Evolutionary conservation across 345 rosid genomes (phyloP), one percentile per base, ranked within the genome.

Genomic region (Gossypium arboreum): DNA sequence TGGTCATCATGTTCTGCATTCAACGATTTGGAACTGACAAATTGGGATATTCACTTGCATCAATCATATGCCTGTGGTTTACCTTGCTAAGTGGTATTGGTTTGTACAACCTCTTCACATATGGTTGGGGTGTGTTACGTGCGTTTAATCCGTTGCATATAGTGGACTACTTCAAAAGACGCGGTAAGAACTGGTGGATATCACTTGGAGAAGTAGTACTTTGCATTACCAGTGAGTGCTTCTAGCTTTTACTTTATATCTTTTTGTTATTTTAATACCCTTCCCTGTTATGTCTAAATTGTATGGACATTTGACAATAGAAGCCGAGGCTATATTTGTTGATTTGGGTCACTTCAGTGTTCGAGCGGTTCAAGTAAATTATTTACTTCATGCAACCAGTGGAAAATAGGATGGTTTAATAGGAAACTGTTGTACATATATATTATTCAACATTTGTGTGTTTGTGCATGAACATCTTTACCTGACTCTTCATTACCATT

Each of bases 241-340:
- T 34, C 7, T 1, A 17, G 25, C 12, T 13, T 27, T 15, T 52
- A 29, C n/a, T 2, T 12, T 25, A 65, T 43, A 29, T 54, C 18
- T 45, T 48, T 51, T 9, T 57, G 10, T 70, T 52, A 12, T 50
- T 59, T 48, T 22, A 4, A 34, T 34, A 15, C 0, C 22, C 10
- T 34, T 45, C 27, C 24, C 20, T 3, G 16, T 16, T 12, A 48
- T 24, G 10, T 20, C 22, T 58, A 25, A 20, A 2, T 64, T 16
- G 3, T 17, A 16, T 3, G 58, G 39, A 68, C 58, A 1, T 50
- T 4, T 68, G 3, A 16, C 0, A 4, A 43, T 72, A 87, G 97
- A 94, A 2, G 81, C 96, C 2, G 97, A 94, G 64, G 98, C 96
- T 17, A 87, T 92, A 91, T 92, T 92, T 76, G 96, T 93, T 73